Evolutionary conservation across 73 alveolate genomes (phyloP).

Genomic region (Paramecium primaurelia): DNA sequence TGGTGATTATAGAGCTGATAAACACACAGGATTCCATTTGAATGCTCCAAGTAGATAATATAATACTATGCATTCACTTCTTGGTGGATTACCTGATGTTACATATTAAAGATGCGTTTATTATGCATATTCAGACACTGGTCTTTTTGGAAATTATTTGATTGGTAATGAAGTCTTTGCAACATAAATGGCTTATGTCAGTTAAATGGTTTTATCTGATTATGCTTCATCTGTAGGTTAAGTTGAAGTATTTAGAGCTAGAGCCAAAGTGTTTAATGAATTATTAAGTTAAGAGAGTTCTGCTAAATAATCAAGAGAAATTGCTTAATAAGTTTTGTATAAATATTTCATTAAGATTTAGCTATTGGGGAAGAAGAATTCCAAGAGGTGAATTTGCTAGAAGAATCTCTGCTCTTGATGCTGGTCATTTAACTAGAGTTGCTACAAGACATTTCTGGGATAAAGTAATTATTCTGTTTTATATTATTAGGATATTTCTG

Average conservation of each 20-base stretch:
- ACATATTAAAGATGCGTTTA: conserved; percentile 69
- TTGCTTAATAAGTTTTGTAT: conserved; percentile 43
- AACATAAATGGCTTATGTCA: conserved; percentile 63
- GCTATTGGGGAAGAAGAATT: conserved; percentile 78
- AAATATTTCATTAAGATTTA: neutral
- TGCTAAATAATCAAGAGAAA: conserved; percentile 57
- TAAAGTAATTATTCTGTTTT: neutral
- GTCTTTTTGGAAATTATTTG: conserved; percentile 76
- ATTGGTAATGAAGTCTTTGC: conserved; percentile 80
- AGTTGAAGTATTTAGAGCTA: conserved; percentile 80
- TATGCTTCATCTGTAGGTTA: conserved; percentile 61
- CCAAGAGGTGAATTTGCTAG: conserved; percentile 80
- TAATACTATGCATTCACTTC: conserved; percentile 71
- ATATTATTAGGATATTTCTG: conserved; percentile 31
- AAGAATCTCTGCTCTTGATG: conserved; percentile 72
- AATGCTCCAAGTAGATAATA: conserved; percentile 75
- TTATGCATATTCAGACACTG: conserved; percentile 76
- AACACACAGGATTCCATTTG: conserved; percentile 76
- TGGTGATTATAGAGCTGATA: conserved; percentile 75
- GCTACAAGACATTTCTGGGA: conserved; percentile 62
- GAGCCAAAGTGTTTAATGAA: conserved; percentile 72
- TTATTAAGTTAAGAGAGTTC: conserved; percentile 62
- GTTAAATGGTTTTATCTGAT: conserved; percentile 56
- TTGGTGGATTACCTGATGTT: conserved; percentile 82
- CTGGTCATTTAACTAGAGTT: conserved; percentile 50